phyloP scores from a whole-genome alignment of 306 rosid genomes.

The Cucurbita argyrosperma region DNA sequence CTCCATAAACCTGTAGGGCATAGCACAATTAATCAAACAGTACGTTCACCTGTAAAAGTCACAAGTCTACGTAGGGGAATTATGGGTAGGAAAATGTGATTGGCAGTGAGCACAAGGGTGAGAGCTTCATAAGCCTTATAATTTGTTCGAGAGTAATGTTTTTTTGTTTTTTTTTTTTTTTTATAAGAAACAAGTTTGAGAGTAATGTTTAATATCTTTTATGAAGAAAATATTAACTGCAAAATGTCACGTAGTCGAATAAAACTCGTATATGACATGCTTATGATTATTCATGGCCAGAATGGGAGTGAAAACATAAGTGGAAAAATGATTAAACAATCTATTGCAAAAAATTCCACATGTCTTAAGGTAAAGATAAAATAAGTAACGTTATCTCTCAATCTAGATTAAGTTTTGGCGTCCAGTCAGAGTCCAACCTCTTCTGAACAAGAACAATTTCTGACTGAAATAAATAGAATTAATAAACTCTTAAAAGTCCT shows the following conservation, averaged over 20 bases:
- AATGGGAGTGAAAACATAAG: neutral
- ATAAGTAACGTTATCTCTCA: neutral
- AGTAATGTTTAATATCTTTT: too few species aligned
- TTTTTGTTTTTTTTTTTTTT: too few species aligned
- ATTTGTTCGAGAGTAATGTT: neutral
- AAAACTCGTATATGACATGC: too few species aligned
- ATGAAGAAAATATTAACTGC: too few species aligned
- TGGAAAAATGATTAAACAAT: neutral
- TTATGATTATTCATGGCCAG: neutral
- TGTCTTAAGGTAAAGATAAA: neutral
- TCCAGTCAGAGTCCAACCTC: neutral
- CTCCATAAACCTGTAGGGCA: constrained; percentile 57
- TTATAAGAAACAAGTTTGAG: too few species aligned
- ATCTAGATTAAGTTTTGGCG: neutral
- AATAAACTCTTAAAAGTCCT: neutral
- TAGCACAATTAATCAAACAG: constrained; percentile 1
- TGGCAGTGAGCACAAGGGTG: neutral
- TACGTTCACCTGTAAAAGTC: neutral
- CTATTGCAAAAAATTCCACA: neutral
- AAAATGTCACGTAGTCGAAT: too few species aligned
- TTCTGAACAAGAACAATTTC: neutral
- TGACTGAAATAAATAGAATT: neutral
- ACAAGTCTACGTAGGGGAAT: neutral
- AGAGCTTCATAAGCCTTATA: neutral
- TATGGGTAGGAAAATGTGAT: neutral